Percentiles rank a stretch among this genome's conserved stretches.
phyloP scores from a whole-genome alignment of 345 rosid species.

The Balakata baccata region DNA sequence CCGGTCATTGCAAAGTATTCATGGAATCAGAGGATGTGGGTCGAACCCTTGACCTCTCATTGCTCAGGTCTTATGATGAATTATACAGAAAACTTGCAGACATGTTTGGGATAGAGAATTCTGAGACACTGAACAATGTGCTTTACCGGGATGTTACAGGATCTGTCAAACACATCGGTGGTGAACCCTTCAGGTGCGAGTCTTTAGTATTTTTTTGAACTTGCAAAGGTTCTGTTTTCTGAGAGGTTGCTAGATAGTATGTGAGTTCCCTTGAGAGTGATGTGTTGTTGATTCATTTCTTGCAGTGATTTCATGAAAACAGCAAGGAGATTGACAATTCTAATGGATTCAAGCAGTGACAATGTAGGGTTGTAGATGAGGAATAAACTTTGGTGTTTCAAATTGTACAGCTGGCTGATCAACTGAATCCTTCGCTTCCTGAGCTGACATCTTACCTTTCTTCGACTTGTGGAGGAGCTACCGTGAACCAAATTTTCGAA shows the following conservation, averaged over 20 bases:
- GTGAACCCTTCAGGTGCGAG: conserved; percentile 45
- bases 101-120: conserved; percentile 44
- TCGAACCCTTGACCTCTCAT: conserved; percentile 49
- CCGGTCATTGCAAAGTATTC: conserved; percentile 56
- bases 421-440: conserved; percentile 8
- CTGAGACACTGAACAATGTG: conserved; percentile 35
- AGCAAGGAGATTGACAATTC: conserved; percentile 57
- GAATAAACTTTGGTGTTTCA: conserved; percentile 23
- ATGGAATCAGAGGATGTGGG: conserved; percentile 58
- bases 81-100: conserved; percentile 41
- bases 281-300: conserved; percentile 3
- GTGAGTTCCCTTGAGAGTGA: background rate
- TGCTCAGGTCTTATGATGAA: conserved; percentile 45
- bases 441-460: conserved; percentile 26
- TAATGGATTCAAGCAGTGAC: conserved; percentile 49
- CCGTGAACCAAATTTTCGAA: conserved; percentile 16
- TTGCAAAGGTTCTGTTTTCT: too few relatives aligned
- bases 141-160: conserved; percentile 43
- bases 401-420: conserved; percentile 45
- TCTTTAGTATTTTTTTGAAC: background rate
- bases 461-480: conserved; percentile 19
- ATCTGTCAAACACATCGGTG: conserved; percentile 43
- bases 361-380: conserved; percentile 36
- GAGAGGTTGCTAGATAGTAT: background rate
- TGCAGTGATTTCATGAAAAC: conserved; percentile 49